Evolutionary conservation across 257 asterid genomes (phyloP).

Genomic region (Gynochthodes officinalis): DNA sequence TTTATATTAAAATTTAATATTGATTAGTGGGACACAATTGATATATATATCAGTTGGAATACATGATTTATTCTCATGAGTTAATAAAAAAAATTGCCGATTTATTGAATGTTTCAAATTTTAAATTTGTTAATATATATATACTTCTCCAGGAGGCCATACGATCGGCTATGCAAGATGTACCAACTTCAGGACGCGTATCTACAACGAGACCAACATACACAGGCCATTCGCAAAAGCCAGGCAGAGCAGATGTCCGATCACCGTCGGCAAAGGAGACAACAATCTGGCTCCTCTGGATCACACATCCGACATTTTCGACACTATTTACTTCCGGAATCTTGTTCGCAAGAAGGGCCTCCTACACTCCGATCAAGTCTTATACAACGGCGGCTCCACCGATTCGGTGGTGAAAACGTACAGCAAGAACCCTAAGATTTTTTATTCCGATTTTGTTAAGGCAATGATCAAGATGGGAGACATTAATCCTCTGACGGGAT

Average conservation of each 20-base stretch:
- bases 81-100: no score
- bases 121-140: no score
- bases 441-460: constrained; percentile 28
- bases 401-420: constrained; percentile 28
- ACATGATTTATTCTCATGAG: no score
- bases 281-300: constrained; percentile 42
- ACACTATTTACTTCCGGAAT: constrained; percentile 31
- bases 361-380: constrained; percentile 41
- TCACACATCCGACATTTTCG: constrained; percentile 26
- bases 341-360: constrained; percentile 32
- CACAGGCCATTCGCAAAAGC: constrained; percentile 30
- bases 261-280: constrained; percentile 32
- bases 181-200: constrained; percentile 24
- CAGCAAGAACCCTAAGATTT: constrained; percentile 27
- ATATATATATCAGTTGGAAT: no score
- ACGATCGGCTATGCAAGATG: constrained; percentile 54
- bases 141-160: constrained; percentile 49
- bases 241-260: constrained; percentile 35
- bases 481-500: constrained; percentile 42
- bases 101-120: no score
- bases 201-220: constrained; percentile 48
- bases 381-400: constrained; percentile 33
- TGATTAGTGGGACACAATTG: no score
- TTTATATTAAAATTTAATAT: no score
- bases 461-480: constrained; percentile 55